Conservation (phyloP, 1,139 yeast species). For the Diutina ranongensis region DNA sequence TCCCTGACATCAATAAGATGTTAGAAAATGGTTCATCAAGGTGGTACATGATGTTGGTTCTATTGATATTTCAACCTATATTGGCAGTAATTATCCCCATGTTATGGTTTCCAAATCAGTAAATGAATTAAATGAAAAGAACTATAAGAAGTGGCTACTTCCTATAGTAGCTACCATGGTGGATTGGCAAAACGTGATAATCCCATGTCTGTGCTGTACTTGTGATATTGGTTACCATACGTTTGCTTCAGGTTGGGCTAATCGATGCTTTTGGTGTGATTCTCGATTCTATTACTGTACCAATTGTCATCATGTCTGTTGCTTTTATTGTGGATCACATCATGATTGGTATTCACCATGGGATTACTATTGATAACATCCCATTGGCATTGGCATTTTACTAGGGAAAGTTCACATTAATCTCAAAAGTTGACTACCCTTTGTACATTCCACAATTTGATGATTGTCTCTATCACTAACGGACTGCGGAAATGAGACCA, state of each 20-base stretch:
- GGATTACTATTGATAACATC: background rate
- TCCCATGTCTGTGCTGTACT: background rate
- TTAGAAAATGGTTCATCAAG: too few relatives aligned
- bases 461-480: too few relatives aligned
- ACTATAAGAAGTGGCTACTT: too few relatives aligned
- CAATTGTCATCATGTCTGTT: background rate
- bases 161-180: too few relatives aligned
- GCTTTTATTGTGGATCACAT: slow-evolving; percentile 1
- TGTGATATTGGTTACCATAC: slow-evolving; percentile 5
- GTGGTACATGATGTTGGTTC: too few relatives aligned
- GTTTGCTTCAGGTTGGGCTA: background rate
- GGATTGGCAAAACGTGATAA: background rate
- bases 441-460: background rate
- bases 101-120: background rate
- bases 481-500: too few relatives aligned
- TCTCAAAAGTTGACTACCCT: too few relatives aligned
- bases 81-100: background rate
- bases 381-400: too few relatives aligned
- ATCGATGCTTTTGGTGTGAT: background rate
- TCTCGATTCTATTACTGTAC: background rate
- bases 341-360: background rate
- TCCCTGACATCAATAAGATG: too few relatives aligned
- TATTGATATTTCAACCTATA: too few relatives aligned
- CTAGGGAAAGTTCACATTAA: too few relatives aligned
- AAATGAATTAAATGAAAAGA: too few relatives aligned